A percentile compares a stretch with the other conserved stretches of the same genome.
These are phyloP conservation scores for Ganoderma lucidum DNA, from an alignment of 1,284 basidiomycete species.

Conservation along the genomic window DNA sequence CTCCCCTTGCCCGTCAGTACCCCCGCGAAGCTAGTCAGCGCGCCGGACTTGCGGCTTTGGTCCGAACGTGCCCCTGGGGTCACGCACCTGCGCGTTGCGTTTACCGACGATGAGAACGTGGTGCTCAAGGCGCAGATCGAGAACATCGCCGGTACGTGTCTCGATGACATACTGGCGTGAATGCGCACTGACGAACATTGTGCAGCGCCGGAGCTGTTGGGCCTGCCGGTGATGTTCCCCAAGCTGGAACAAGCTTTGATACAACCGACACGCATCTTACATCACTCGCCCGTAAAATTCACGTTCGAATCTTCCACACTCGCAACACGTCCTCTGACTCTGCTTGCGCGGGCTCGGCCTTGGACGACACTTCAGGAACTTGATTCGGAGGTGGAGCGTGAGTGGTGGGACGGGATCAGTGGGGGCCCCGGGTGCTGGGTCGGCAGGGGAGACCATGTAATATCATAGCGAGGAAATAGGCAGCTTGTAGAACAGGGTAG, in stretches of 20 bases:
- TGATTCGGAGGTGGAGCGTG: background rate
- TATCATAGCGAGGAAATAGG: background rate
- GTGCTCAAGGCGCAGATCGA: constrained; percentile 3
- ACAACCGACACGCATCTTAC: background rate
- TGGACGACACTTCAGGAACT: background rate
- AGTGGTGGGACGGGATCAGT: background rate
- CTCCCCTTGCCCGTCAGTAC: background rate
- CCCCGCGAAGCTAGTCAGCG: background rate
- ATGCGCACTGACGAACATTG: background rate
- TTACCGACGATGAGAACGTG: background rate
- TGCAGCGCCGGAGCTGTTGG: constrained; percentile 2
- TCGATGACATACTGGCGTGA: background rate
- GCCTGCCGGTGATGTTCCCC: constrained; percentile 9
- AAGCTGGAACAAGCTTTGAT: background rate
- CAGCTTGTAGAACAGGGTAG: background rate
- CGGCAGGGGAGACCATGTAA: background rate
- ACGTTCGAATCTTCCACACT: background rate
- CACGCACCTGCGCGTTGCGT: constrained; percentile 8
- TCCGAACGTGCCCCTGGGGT: constrained; percentile 4
- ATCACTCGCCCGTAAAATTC: background rate
- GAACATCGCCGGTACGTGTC: background rate
- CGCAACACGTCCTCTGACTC: background rate
- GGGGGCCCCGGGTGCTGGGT: background rate
- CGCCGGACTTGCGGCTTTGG: constrained; percentile 9
- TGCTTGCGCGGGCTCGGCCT: background rate